A percentile compares a stretch with the other conserved stretches of the same genome.
These are phyloP conservation scores for Skeletonema tropicum DNA, from an alignment of 108 stramenopile species.

Conservation along the genomic window DNA sequence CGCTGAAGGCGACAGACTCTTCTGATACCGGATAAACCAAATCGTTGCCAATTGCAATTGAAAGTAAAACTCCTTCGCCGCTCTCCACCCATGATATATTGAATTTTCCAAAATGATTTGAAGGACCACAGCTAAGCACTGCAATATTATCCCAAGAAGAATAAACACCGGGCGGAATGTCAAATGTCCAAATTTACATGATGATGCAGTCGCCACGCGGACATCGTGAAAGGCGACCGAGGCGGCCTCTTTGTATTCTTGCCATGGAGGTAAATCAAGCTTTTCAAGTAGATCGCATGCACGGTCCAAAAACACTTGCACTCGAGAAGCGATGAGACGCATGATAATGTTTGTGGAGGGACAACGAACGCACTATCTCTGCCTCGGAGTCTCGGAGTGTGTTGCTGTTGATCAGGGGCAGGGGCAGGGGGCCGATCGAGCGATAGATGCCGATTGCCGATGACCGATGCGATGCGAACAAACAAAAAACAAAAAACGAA, in stretches of 20 bases:
- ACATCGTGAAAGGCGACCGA: slow-evolving; percentile 41
- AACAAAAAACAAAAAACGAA: too few species aligned
- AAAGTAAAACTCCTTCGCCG: slow-evolving; percentile 41
- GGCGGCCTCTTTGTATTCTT: slow-evolving; percentile 48
- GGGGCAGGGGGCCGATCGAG: too few species aligned
- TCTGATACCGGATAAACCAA: slow-evolving; percentile 62
- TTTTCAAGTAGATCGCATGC: slow-evolving; percentile 18
- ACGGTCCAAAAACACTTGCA: slow-evolving; percentile 5
- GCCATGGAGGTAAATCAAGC: slow-evolving; percentile 56
- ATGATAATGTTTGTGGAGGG: not conserved
- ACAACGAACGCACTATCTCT: too few species aligned
- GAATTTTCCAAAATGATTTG: slow-evolving; percentile 43
- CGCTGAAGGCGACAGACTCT: slow-evolving; percentile 41
- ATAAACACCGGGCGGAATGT: slow-evolving; percentile 58
- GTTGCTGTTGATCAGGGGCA: too few species aligned
- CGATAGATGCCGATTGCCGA: too few species aligned
- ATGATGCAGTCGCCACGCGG: slow-evolving; percentile 34
- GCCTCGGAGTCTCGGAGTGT: too few species aligned
- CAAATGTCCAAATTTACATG: slow-evolving; percentile 50
- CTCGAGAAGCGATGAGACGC: slow-evolving; percentile 8
- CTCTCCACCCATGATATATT: slow-evolving; percentile 55
- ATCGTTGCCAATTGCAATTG: slow-evolving; percentile 45
- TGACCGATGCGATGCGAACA: too few species aligned
- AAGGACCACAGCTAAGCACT: slow-evolving; percentile 33
- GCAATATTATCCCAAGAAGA: slow-evolving; percentile 50